These are phyloP conservation scores for Decorospora gaudefroyi DNA, from an alignment of 2,329 filamentous ascomycete genomes.

Conservation along the genomic window DNA sequence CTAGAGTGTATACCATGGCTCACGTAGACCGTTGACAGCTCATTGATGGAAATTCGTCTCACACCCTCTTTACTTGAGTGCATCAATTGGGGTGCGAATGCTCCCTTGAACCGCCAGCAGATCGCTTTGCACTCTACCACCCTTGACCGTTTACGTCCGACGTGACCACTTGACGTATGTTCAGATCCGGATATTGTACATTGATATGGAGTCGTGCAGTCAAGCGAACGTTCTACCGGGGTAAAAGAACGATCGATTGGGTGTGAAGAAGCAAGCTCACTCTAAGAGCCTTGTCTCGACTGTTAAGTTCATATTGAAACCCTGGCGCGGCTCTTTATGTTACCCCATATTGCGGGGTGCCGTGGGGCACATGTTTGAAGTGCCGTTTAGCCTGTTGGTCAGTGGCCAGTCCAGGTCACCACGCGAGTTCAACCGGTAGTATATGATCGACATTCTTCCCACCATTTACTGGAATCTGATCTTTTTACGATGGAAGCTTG, in stretches of 20 bases:
- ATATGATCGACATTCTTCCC: conserved; percentile 14
- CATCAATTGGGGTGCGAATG: conserved; percentile 15
- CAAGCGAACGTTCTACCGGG: conserved; percentile 1
- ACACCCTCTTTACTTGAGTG: not conserved
- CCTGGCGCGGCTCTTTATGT: conserved; percentile 23
- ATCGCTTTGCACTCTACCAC: conserved; percentile 20
- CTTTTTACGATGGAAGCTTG: conserved; percentile 3
- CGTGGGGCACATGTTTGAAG: conserved; percentile 24
- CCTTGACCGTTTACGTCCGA: conserved; percentile 19
- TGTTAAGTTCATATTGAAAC: conserved; percentile 21
- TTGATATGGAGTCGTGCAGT: conserved; percentile 11
- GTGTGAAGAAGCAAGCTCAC: conserved; percentile 3
- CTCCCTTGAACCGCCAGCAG: conserved; percentile 36
- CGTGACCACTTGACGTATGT: conserved; percentile 18
- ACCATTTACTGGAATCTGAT: not conserved
- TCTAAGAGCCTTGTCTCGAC: conserved; percentile 19
- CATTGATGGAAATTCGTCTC: conserved; percentile 9
- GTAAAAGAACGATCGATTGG: conserved; percentile 13
- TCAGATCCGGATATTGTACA: conserved; percentile 12
- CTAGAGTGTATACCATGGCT: too few relatives aligned
- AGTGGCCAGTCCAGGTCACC: not conserved
- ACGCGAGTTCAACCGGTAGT: conserved; percentile 30
- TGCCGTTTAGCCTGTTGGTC: conserved; percentile 42
- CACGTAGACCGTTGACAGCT: not conserved
- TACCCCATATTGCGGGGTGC: conserved; percentile 35